Base-by-base conservation (phyloP, 1,139 yeast genomes). In the Groenewaldozyma auringiensis region DNA sequence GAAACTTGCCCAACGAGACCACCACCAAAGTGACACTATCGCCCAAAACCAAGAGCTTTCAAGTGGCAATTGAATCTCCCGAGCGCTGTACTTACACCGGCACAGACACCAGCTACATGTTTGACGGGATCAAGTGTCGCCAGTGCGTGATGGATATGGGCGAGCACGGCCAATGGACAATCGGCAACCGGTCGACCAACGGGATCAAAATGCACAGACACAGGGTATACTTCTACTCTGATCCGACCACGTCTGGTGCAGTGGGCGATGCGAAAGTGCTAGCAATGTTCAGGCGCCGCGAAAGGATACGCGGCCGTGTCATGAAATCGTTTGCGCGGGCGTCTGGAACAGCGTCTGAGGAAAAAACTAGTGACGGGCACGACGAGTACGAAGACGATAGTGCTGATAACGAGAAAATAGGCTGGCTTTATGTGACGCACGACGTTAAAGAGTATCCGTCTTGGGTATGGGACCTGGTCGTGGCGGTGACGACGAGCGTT, bases 401-500 rank as follows among this genome's bases (percentile, higher is more conserved):
- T 37, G 53, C 56, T 21, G 47, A 52, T 31, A 50, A 47, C 21
- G 60, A 56, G 38, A 56, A 52, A 44, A 46, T 55, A 8, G 60
- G 60, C 22, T 56, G 60, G 59, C 47, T 56, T 17, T 53, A 56
- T 34, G 48, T 53, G 37, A 27, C 41, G 22, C 33, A 27, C 41
- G n/a, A 9, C 16, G 14, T 40, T 25, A 18, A 14, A 11, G n/a
- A 6, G 42, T 16, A 16, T 4, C 37, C 21, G 20, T 3, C 13
- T 29, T 38, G 17, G n/a, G 3, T 32, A 17, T 32, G 36, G 36
- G 6, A 11, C 36, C 14, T 32, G 9, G 36, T 32, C 17, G 17
- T 32, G 8, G 36, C 36, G 14, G 36, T 32, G 13, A 32, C 36
- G 6, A n/a, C 16, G 13, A n/a, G 17, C 9, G 36, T 32, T 9